These are phyloP conservation scores for Sutorius australiensis DNA, from an alignment of 768 basidiomycete genomes.

Conservation along the genomic window DNA sequence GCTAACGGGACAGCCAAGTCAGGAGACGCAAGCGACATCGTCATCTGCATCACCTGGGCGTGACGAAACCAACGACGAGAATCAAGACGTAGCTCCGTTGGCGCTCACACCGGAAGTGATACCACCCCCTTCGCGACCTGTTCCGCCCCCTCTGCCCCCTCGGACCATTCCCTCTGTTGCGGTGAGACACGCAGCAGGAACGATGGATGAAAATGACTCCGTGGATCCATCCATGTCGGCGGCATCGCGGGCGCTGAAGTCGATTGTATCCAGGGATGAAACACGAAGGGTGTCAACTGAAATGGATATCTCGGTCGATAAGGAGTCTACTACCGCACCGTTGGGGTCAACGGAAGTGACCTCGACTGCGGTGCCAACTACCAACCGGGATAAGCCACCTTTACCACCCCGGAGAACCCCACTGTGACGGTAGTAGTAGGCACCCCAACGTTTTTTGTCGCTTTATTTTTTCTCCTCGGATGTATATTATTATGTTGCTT, in stretches of 20 bases:
- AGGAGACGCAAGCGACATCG: conserved; percentile 12
- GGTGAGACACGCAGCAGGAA: conserved; percentile 29
- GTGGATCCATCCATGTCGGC: conserved; percentile 27
- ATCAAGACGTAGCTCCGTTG: conserved; percentile 31
- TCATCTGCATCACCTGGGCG: conserved; percentile 5
- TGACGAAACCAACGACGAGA: conserved; percentile 18
- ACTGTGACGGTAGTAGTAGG: conserved; percentile 3
- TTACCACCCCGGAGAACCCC: conserved; percentile 33
- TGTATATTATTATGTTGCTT: conserved; percentile 7
- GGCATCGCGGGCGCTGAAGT: conserved; percentile 55
- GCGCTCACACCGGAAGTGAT: conserved; percentile 23
- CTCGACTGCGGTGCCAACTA: conserved; percentile 2
- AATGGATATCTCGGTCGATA: conserved; percentile 5
- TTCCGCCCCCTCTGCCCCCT: conserved; percentile 41
- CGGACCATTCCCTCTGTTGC: conserved; percentile 34
- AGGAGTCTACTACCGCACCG: conserved; percentile 3
- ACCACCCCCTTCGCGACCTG: conserved; percentile 25
- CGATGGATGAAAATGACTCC: conserved; percentile 17
- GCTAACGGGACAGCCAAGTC: conserved; percentile 25
- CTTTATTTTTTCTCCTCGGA: not conserved
- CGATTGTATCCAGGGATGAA: conserved; percentile 50
- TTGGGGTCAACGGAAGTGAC: not conserved
- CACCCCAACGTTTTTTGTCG: not conserved
- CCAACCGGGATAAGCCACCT: conserved; percentile 23
- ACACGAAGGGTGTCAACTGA: conserved; percentile 29